Base-by-base conservation (phyloP, 805 yeast species). In the Metschnikowia orientalis region DNA sequence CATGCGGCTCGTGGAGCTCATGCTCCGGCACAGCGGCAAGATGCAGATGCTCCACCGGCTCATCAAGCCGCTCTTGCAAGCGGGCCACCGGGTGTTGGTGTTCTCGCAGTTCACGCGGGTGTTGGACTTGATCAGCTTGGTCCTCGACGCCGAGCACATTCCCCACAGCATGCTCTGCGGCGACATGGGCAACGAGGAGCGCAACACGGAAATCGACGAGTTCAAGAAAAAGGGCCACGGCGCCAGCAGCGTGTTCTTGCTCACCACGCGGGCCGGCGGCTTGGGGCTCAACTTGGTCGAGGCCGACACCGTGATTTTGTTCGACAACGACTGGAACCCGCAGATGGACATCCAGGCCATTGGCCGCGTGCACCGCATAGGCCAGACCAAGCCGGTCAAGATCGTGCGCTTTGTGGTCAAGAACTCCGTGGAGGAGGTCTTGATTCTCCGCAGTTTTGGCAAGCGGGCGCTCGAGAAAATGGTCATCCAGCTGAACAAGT, bases 311-410 rank as follows among this genome's bases (percentile, higher is more conserved):
- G 97, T 92, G 1, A 75, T 90, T 3, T 49, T 90, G 8, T 88
- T 86, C 52, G 98, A 90, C 51, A 82, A 87, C 36, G 98, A 90
- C 53, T 90, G 97, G 95, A 90, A 90, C 50, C 98, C 97, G 0
- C 97, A 90, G 52, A 94, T 87, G 41, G 97, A 90, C 58, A 63
- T 88, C 31, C 98, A 90, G 55, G 97, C 97, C 0, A 90, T 90
- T 77, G 97, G 89, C 49, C 69, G 98, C 34, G 94, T 84, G 8
- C 97, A 90, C 54, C 68, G 98, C 51, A 86, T 92, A 34, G 97
- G 97, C 0, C 98, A 90, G 55, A 69, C 64, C 1, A 77, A 73
- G 34, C 96, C 96, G 1, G 95, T 89, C 4, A 67, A 85, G 14
- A 74, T 90, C 1, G 86, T 81, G 53, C 70, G 97, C 40, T 68